Base-by-base conservation (phyloP, 2,329 filamentous ascomycete species). In the Helicocarpus griseus region DNA sequence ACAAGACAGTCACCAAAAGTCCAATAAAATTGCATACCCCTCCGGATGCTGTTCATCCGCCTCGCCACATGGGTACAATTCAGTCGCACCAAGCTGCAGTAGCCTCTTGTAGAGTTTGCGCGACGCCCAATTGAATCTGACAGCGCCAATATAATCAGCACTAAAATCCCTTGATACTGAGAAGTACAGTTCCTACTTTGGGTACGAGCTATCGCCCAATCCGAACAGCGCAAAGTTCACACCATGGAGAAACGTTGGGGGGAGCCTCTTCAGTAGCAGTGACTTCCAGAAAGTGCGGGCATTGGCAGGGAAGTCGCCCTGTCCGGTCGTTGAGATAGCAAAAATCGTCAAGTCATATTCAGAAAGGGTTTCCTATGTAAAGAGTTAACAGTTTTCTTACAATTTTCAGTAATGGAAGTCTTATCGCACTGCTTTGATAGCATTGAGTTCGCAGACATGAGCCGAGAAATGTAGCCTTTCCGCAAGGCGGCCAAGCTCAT, bases 21-120 rank as follows among this genome's bases (percentile, higher is more conserved):
- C 29, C 19, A 26, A 49, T 49, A 8, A 36, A n/a, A n/a, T n/a
- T n/a, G 72, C 79, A 59, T 72, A 93, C 83, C 91, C 90, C 69
- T 97, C 90, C 24, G 88, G 82, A 73, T 96, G 89, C 65, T 94
- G 88, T 60, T 96, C 90, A 64, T 98, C 93, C 21, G 85, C 89
- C 69, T 98, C 93, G 11, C 88, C 93, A 35, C 83, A 76, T 38
- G 85, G 81, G 61, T 86, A 86, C 56, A 93, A 80, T 45, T 88
- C 80, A 39, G 76, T 76, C 2, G 88, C 93, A 1, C 91, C 91
- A 0, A 98, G 79, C 65, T 95, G 89, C 35, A 84, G 68, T 31
- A 98, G 74, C 14, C 93, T 82, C 60, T 89, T 91, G 61, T 89
- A 82, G 43, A 98, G 75, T 69, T 96, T 95, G 47, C 89, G 81